These are phyloP conservation scores for Funneliformis geosporum DNA, from an alignment of 192 early-diverging fungal species.

Conservation along the genomic window DNA sequence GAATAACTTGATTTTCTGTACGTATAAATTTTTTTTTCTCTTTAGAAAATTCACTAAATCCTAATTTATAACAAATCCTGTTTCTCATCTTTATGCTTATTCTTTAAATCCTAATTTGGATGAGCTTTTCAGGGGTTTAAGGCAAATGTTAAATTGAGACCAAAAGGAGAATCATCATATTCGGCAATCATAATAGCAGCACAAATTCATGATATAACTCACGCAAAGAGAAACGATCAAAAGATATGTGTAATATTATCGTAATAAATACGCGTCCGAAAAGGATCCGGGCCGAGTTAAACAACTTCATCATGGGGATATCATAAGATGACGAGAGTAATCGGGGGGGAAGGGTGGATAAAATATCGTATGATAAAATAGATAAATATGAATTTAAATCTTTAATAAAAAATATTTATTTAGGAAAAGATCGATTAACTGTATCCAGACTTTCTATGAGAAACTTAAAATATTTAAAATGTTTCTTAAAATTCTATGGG, in stretches of 20 bases:
- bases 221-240: not conserved
- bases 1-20: too few relatives aligned
- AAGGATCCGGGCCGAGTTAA: not conserved
- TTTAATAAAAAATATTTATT: not conserved
- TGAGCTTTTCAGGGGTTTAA: not conserved
- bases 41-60: not conserved
- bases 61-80: conserved; percentile 1
- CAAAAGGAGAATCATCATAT: not conserved
- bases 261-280: not conserved
- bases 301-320: not conserved
- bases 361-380: not conserved
- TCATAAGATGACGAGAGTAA: not conserved
- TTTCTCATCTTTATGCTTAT: not conserved
- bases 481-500: not conserved
- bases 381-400: not conserved
- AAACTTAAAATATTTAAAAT: not conserved
- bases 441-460: not conserved
- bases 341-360: not conserved
- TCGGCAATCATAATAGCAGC: not conserved
- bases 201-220: not conserved
- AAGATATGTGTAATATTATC: too few relatives aligned
- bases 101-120: not conserved
- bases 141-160: not conserved
- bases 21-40: not conserved
- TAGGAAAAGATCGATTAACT: not conserved